Evolutionary conservation across 768 basidiomycete genomes (phyloP), one percentile per base, ranked within the genome.

Genomic region (Cystofilobasidium ferigula): DNA sequence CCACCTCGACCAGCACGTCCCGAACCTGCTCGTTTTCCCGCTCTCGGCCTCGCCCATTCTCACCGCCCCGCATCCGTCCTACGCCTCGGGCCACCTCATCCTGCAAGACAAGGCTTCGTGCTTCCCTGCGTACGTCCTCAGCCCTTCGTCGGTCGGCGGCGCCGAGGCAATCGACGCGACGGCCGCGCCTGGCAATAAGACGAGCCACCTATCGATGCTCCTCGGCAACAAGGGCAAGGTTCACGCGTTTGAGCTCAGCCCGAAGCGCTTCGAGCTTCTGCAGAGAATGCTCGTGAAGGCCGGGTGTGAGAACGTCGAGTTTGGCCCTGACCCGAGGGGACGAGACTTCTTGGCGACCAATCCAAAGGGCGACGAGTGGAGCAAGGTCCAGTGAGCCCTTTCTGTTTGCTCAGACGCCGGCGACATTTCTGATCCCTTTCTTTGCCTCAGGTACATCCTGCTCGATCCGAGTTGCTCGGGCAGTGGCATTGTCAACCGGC

Each of bases 61-160:
- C 68, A 83, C 84, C n/a, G 81, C 83, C 36, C 85, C 91, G 69
- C 76, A 80, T 3, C 81, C 84, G 1, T 56, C 61, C 13, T 68
- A 61, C 40, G 36, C 53, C 18, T 12, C 43, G 30, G 91, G 92
- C 32, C 88, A 85, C 66, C 78, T 98, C 38, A 93, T 99, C 68
- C 78, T 98, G 8, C 95, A 99, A 76, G 95, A 99, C 76, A 97
- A 98, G 74, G 94, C 95, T 24, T 94, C 91, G 63, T 99, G 95
- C 76, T 91, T 99, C 75, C 90, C 95, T 22, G 90, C 94, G 0
- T 78, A 84, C 66, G 82, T 97, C 8, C 83, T 99, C n/a, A 81
- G 84, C 26, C 87, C 89, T 16, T 48, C 86, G 76, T 78, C 62
- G 79, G 69, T 30, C 57, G 57, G 24, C 51, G 45, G 36, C 35